Evolutionary conservation across 2,329 filamentous ascomycete species (phyloP), one percentile per base, ranked within the genome.

Genomic region (Aaosphaeria pasadenensis): DNA sequence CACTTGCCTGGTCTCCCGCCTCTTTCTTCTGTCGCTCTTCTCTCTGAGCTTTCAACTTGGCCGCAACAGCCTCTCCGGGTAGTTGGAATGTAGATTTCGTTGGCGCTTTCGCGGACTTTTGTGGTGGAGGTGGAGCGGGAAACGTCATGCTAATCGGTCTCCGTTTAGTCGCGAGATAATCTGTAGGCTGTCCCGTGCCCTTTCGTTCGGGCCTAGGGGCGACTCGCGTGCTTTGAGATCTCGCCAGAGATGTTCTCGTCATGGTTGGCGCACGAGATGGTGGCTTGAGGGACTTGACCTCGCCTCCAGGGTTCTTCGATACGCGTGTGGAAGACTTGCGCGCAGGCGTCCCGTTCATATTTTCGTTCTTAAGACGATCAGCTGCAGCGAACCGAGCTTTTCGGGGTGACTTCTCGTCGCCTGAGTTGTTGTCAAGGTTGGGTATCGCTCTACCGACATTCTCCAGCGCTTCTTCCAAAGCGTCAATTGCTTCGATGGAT

Each of bases 21-120:
- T 77, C 75, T 29, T 71, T 66, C 52, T 72, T 74, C 45, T 71
- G 54, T 0, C 77, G 62, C 39, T 66, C 66, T 38, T 69, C 66
- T 30, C 58, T 66, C 30, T 63, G 59, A 31, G 59, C 63, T 47
- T 62, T 68, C 6, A 69, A 51, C 43, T 60, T 63, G 33, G 64
- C 64, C 3, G 66, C 77, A 7, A 80, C 67, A 9, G 72, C 77
- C 54, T 82, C 79, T 9, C 79, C 78, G 1, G 79, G 77, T 0
- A 82, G 69, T 43, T 74, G 67, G 57, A 82, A 82, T 13, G 67
- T 77, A 7, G 78, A 66, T 39, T 68, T 71, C 0, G 79, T 82
- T 0, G 75, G 72, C 4, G 77, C 66, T 53, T 80, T 80, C 24
- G 66, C 68, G 4, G 77, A 79, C 55, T 78, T 81, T 6, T 69